Base-by-base conservation (phyloP, 2,329 filamentous ascomycete species). In the Orbilia blumenaviensis region DNA sequence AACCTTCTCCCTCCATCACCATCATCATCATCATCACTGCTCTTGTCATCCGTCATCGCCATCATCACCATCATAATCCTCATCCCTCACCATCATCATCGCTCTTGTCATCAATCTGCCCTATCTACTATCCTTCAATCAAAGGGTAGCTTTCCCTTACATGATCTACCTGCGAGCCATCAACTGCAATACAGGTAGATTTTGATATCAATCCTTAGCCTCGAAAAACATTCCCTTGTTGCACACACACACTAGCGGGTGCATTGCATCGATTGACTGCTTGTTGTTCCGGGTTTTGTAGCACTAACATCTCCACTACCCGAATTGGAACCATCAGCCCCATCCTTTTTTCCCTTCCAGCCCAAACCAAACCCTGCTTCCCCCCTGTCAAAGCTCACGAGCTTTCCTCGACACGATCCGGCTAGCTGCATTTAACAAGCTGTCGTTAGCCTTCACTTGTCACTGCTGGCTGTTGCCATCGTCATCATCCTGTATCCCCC, bases 101-200 rank as follows among this genome's bases (percentile, higher is more conserved):
- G 25, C 18, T 14, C 32, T 42, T 21, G 25, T 29, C 29, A 12
- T 27, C 42, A 42, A 48, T 27, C 9, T 42, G 34, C 6, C 48
- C 48, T 46, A n/a, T n/a, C n/a, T 9, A 29, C 32, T 25, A 25
- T 38, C 52, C 32, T 38, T 23, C 18, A 7, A 21, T 38, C 52
- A 27, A n/a, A 34, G 48, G 29, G 27, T 18, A 18, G 48, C 27
- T 10, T 25, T 56, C n/a, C 23, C n/a, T 29, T n/a, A 4, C 2
- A 29, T 41, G 42, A 29, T 60, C 42, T 52, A 36, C 12, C 18
- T 38, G 54, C 44, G 56, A 16, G 36, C 36, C 56, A 27, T 71
- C 66, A 71, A 71, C 66, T 71, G 66, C 46, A 62, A 48, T 61
- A 44, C n/a, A 7, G 16, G 56, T 56, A 54, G 66, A 63, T n/a